Percentiles rank a stretch among this genome's conserved stretches.
These are phyloP conservation scores for Sporothrix globosa DNA, from an alignment of 2,329 filamentous ascomycete genomes.

Conservation along the genomic window DNA sequence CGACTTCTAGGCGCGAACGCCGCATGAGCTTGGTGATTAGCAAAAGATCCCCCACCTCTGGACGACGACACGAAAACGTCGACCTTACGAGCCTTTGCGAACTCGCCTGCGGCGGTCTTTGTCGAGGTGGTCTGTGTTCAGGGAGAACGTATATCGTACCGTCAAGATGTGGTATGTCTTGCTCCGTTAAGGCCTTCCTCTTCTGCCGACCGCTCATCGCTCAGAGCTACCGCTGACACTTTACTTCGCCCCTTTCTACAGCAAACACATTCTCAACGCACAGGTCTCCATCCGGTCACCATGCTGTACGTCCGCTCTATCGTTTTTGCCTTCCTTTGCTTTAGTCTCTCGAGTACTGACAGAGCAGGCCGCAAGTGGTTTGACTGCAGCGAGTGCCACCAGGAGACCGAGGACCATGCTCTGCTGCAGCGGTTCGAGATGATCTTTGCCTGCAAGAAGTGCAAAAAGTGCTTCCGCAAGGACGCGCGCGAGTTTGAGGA, in stretches of 20 bases:
- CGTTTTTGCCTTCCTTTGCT: neutral
- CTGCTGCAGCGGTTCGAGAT: constrained; percentile 82
- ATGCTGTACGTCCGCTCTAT: constrained; percentile 69
- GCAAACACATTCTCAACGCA: constrained; percentile 98
- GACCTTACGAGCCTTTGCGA: constrained; percentile 22
- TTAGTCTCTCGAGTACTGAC: neutral
- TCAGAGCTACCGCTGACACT: constrained; percentile 5
- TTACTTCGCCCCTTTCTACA: constrained; percentile 44
- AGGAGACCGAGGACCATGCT: constrained; percentile 75
- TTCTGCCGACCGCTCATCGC: neutral
- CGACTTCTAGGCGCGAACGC: constrained; percentile 24
- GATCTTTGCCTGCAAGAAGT: constrained; percentile 97
- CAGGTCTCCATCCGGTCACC: constrained; percentile 95
- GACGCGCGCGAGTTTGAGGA: constrained; percentile 92
- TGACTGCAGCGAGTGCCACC: constrained; percentile 94
- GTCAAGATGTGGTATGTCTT: constrained; percentile 31
- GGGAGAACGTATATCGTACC: neutral
- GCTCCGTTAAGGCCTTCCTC: neutral
- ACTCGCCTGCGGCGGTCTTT: neutral
- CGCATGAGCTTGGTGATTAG: constrained; percentile 18
- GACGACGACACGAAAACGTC: constrained; percentile 3
- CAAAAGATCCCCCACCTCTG: constrained; percentile 1
- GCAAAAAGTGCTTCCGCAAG: constrained; percentile 97
- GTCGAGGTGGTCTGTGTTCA: neutral
- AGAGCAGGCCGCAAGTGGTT: constrained; percentile 88